Percentiles rank a stretch among this genome's conserved stretches.
These are phyloP conservation scores for Cryptosporidium bovis DNA, from an alignment of 169 alveolate species.

Conservation along the genomic window DNA sequence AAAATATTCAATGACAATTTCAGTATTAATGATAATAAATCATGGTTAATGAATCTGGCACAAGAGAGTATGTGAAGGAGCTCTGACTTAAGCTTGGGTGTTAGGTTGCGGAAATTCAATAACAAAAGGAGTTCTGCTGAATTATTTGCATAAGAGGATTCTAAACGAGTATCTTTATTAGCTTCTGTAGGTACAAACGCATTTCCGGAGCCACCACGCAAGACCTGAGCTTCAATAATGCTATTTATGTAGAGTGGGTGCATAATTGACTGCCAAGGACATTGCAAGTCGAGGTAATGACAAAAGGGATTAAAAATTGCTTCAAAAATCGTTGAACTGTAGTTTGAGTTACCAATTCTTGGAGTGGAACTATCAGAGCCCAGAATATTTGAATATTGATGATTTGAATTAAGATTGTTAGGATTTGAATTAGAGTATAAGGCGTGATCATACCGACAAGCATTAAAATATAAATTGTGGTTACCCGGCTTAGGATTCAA, in stretches of 20 bases:
- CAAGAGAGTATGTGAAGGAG: conserved; percentile 37
- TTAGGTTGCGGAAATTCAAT: conserved; percentile 20
- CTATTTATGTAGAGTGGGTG: no score
- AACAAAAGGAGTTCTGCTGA: conserved; percentile 21
- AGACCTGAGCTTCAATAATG: background rate
- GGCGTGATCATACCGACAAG: no score
- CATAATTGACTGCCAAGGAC: no score
- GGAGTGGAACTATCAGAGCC: no score
- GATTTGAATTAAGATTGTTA: no score
- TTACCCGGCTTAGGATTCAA: background rate
- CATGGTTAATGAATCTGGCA: conserved; percentile 34
- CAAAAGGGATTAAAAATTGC: no score
- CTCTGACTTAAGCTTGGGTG: conserved; percentile 26
- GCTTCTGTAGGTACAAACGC: background rate
- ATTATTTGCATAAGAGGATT: conserved; percentile 37
- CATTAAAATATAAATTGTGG: no score
- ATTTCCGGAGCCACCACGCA: background rate
- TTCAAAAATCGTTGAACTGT: no score
- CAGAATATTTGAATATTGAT: no score
- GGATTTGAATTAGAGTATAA: no score
- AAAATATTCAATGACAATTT: conserved; percentile 22
- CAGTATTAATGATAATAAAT: conserved; percentile 21
- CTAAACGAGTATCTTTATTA: background rate
- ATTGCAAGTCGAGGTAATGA: no score
- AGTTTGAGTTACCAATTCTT: no score